Conservation (phyloP, 2,329 filamentous ascomycete species). For the Botrytis pseudocinerea region DNA sequence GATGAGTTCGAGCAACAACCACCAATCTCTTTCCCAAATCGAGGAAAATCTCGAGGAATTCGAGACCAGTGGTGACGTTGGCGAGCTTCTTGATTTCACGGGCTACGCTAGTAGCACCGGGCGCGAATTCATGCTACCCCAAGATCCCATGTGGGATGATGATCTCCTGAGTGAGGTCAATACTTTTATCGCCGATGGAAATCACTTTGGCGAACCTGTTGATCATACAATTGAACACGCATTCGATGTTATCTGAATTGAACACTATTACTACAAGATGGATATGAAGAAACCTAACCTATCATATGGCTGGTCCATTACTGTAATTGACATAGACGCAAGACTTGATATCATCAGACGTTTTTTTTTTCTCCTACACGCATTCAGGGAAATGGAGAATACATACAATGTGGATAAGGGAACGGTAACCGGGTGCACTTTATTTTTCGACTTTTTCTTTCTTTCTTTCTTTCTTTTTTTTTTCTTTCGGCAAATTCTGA, state of each 20-base stretch:
- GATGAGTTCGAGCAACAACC: rapidly evolving
- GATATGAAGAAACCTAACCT: background rate
- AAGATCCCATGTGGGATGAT: background rate
- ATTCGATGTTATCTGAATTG: background rate
- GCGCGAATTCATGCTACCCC: background rate
- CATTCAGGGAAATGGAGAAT: background rate
- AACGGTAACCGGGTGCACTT: background rate
- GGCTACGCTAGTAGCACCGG: background rate
- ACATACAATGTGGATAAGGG: background rate
- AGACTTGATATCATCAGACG: constrained; percentile 11
- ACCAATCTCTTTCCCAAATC: background rate
- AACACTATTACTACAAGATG: background rate
- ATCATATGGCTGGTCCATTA: constrained; percentile 10
- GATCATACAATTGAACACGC: background rate
- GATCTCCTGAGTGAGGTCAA: background rate
- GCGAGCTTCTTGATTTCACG: background rate
- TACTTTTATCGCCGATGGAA: background rate
- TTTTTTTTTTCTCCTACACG: background rate
- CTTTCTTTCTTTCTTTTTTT: background rate
- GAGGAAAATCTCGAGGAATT: background rate
- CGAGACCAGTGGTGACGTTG: background rate
- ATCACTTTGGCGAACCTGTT: background rate
- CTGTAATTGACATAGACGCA: constrained; percentile 5
- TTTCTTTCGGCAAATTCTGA: background rate
- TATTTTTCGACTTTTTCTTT: background rate